A percentile compares a stretch with the other conserved stretches of the same genome.
Evolutionary conservation across 306 rosid species (phyloP).

Genomic region (Quercus wislizeni): DNA sequence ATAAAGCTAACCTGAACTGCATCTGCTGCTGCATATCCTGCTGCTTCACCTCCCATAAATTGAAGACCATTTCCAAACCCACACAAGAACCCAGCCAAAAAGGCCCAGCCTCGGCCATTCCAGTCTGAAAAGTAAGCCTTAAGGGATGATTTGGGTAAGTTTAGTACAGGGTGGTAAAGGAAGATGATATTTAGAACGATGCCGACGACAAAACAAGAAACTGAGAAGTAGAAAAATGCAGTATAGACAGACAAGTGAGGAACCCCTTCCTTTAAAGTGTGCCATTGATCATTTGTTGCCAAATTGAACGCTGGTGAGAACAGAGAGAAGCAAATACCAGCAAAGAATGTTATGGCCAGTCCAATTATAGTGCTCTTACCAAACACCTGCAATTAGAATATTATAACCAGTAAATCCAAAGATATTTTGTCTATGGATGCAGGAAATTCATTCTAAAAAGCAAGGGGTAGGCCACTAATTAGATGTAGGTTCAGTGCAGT

Average conservation of each 20-base stretch:
- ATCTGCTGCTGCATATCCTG: slow-evolving; percentile 99
- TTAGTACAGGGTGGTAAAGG: slow-evolving; percentile 71
- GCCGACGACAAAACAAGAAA: slow-evolving; percentile 68
- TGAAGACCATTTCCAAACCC: slow-evolving; percentile 95
- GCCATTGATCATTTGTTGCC: slow-evolving; percentile 97
- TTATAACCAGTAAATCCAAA: not conserved
- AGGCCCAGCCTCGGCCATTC: slow-evolving; percentile 91
- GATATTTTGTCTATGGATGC: not conserved
- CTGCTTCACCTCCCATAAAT: slow-evolving; percentile 98
- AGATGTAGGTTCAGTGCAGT: not conserved
- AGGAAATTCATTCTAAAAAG: not conserved
- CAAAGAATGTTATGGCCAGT: slow-evolving; percentile 64
- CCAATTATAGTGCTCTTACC: slow-evolving; percentile 75
- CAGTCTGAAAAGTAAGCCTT: slow-evolving; percentile 73
- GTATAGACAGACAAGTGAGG: slow-evolving; percentile 82
- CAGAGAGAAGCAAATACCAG: slow-evolving; percentile 79
- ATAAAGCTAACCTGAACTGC: slow-evolving; percentile 76
- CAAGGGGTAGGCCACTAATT: not conserved
- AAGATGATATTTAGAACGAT: slow-evolving; percentile 67
- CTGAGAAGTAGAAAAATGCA: slow-evolving; percentile 81
- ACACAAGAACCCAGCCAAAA: slow-evolving; percentile 86
- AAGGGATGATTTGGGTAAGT: slow-evolving; percentile 69
- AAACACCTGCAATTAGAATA: slow-evolving; percentile 50
- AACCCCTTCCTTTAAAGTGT: slow-evolving; percentile 60
- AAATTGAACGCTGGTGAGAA: slow-evolving; percentile 93